Evolutionary conservation across 208 protist species (phyloP).

Genomic region (Tritrichomonas foetus): DNA sequence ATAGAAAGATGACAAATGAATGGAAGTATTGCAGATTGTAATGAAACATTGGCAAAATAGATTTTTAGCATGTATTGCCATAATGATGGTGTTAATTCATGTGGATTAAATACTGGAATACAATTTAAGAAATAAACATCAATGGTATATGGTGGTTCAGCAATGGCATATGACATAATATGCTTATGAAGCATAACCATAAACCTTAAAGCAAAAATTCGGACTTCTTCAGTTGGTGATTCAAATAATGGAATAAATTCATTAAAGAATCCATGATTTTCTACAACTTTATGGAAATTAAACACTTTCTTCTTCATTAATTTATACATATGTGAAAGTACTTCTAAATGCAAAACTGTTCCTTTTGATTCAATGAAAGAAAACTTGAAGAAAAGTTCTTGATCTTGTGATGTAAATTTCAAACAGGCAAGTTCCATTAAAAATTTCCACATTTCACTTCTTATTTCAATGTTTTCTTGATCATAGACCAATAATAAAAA

Average conservation of each 20-base stretch:
- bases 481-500: background rate
- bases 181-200: background rate
- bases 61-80: background rate
- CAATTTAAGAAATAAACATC: background rate
- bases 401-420: background rate
- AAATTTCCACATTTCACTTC: background rate
- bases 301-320: background rate
- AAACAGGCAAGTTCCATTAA: background rate
- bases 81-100: background rate
- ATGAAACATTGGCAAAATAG: background rate
- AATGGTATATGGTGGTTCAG: background rate
- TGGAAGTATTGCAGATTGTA: background rate
- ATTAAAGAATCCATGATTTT: background rate
- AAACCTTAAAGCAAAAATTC: background rate
- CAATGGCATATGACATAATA: background rate
- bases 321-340: background rate
- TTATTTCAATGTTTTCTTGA: background rate
- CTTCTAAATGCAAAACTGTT: background rate
- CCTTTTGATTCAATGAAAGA: background rate
- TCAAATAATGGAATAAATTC: background rate
- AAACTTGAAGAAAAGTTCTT: background rate
- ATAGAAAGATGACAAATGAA: background rate
- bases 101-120: conserved; percentile 15
- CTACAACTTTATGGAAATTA: background rate
- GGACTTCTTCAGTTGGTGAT: background rate